Evolutionary conservation across 23 red algal species (phyloP).

Genomic region (Gracilaria gracilis): DNA sequence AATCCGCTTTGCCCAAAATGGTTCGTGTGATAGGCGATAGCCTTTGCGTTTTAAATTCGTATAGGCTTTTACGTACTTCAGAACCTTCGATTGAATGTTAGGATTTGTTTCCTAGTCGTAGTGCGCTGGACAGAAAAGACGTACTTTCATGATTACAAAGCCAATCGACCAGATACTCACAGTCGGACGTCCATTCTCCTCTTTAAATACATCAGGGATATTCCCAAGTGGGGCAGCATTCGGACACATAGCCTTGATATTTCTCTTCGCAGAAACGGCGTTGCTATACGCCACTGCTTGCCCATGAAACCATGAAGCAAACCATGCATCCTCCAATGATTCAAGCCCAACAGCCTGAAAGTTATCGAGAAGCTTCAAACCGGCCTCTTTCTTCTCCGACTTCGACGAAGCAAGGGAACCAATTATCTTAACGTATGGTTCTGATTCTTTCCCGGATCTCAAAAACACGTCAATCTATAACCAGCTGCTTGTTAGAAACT

Average conservation of each 20-base stretch:
- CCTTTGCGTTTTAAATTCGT: background rate
- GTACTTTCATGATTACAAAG: background rate
- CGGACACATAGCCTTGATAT: background rate
- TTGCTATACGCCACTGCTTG: background rate
- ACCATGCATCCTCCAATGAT: background rate
- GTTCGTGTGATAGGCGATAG: background rate
- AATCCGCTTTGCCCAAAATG: background rate
- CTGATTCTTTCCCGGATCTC: background rate
- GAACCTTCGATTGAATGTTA: background rate
- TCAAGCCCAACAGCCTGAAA: background rate
- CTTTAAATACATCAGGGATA: background rate
- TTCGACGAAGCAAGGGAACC: background rate
- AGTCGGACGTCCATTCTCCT: background rate
- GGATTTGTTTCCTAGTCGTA: background rate
- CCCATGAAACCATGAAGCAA: background rate
- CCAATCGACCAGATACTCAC: background rate
- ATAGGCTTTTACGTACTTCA: background rate
- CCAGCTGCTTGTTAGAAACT: background rate
- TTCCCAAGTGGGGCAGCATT: background rate
- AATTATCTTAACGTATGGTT: background rate
- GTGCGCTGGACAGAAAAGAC: background rate
- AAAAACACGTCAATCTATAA: background rate
- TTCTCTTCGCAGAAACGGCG: background rate
- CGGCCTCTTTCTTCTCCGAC: background rate
- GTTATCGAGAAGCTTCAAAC: background rate